Conservation (phyloP, 345 rosid genomes). For the Alliaria petiolata region DNA sequence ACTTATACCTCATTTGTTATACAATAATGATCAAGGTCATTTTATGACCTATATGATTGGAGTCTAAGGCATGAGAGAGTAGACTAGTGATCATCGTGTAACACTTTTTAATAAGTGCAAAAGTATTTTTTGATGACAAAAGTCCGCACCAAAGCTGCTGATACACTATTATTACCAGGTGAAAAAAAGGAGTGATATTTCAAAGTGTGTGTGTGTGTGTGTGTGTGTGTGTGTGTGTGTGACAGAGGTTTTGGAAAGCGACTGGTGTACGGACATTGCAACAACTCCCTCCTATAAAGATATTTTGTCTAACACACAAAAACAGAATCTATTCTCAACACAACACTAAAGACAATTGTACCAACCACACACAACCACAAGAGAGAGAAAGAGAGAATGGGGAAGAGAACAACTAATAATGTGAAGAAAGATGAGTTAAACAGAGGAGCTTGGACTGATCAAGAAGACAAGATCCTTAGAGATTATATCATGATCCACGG, state of each 20-base stretch:
- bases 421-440: constrained; percentile 53
- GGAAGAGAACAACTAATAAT: constrained; percentile 45
- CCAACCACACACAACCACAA: constrained; percentile 20
- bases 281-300: constrained; percentile 31
- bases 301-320: constrained; percentile 12
- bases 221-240: too few relatives aligned
- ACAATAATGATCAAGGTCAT: neutral
- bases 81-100: neutral
- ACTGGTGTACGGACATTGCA: constrained; percentile 28
- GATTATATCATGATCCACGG: constrained; percentile 50
- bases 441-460: constrained; percentile 78
- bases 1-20: neutral
- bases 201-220: too few relatives aligned
- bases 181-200: neutral
- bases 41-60: neutral
- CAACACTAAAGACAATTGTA: constrained; percentile 32
- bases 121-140: neutral
- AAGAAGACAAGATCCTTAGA: constrained; percentile 55
- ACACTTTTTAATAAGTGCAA: neutral
- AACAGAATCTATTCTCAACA: constrained; percentile 27
- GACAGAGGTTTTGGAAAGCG: constrained; percentile 31
- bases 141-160: neutral
- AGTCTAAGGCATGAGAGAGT: neutral
- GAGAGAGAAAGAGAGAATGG: constrained; percentile 57
- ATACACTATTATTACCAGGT: neutral